These are phyloP conservation scores for Diaporthe citri DNA, from an alignment of 2,329 filamentous ascomycete species.

Conservation along the genomic window DNA sequence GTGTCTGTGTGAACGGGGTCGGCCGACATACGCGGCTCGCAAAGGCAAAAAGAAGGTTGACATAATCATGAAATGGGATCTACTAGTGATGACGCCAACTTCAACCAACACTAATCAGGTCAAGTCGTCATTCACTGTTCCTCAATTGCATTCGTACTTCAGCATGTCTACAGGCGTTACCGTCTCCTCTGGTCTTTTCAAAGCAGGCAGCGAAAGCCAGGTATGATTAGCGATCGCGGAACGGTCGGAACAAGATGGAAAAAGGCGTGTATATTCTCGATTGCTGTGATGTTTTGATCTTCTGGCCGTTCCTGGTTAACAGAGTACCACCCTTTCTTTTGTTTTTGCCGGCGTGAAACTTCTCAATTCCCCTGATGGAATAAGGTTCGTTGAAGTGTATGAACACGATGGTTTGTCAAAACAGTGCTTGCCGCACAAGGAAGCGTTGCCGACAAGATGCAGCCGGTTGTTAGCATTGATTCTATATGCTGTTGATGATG, in stretches of 20 bases:
- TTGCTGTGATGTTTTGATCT: neutral
- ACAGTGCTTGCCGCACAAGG: neutral
- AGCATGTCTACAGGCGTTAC: neutral
- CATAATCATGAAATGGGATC: neutral
- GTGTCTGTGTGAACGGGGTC: too few relatives aligned
- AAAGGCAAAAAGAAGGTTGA: too few relatives aligned
- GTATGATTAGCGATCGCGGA: neutral
- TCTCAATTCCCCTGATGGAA: neutral
- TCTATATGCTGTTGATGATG: too few relatives aligned
- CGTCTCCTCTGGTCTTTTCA: neutral
- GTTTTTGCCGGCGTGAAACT: neutral
- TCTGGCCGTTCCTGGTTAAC: neutral
- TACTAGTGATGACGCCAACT: neutral
- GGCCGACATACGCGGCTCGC: neutral
- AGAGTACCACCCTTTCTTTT: neutral
- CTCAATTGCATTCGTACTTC: neutral
- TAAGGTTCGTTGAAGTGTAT: neutral
- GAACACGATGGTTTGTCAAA: neutral
- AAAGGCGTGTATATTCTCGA: neutral
- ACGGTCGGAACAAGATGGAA: neutral
- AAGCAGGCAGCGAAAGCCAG: neutral
- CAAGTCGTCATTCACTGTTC: constrained; percentile 2
- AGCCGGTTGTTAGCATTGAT: neutral
- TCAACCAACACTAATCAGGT: constrained; percentile 1
- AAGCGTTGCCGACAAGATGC: neutral